Base-by-base conservation (phyloP, 78 protist genomes). In the Dictyostelium citrinum region DNA sequence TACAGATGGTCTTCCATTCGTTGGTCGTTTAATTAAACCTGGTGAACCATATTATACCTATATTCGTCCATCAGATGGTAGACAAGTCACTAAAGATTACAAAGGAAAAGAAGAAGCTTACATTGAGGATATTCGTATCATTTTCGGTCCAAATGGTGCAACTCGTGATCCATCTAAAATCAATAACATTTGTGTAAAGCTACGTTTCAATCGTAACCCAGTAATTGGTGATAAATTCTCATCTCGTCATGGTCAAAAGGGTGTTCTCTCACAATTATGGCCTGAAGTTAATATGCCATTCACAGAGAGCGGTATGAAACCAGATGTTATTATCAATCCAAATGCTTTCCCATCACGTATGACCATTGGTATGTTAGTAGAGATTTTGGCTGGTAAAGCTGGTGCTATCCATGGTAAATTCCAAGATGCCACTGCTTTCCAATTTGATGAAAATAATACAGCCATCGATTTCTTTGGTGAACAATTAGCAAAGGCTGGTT, bases 281-380 rank as follows among this genome's bases (percentile, higher is more conserved):
- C 98, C 98, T 2, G 37, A 37, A 37, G 82, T 46, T 75, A 98
- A 99, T 91, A 99, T 99, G 99, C 99, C 99, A 29, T 99, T 99
- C 96, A 83, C 99, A 20, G 99, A 97, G 67, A 39, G 84, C 16
- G 99, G 99, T 64, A 76, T 99, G 90, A 91, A 81, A 9, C 99
- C 99, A 2, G 99, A 99, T 82, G 91, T 99, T 43, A 88, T 99
- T 91, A 98, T 99, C 97, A 99, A 99, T 94, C 99, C 99, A 37
- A 99, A 99, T 94, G 99, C 99, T 33, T 97, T 97, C 94, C 99
- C 99, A n/a, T 99, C 99, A 12, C 98, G 99, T 51, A 99, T 99
- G 99, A 99, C 99, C 10, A 99, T 99, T 35, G 99, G 99, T 12
- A 99, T 99, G 99, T 74, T 99, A 1, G 92, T 99, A 8, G 99